phyloP scores from a whole-genome alignment of 805 yeast genomes.

The Candida silvicultrix region DNA sequence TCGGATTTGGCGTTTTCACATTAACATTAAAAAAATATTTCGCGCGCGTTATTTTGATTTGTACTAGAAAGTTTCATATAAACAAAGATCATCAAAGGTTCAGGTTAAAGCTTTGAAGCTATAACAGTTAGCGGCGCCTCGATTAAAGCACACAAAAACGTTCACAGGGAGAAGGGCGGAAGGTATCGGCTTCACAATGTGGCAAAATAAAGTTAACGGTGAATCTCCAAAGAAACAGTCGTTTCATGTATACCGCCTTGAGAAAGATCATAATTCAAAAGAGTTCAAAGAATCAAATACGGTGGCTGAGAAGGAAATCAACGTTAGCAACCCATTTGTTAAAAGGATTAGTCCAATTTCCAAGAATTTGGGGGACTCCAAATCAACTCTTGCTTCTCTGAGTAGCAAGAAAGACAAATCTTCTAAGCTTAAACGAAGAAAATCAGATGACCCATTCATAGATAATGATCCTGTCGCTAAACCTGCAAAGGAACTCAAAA shows the following conservation, averaged over 20 bases:
- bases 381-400: not conserved
- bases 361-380: not conserved
- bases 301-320: not conserved
- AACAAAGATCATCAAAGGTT: not conserved
- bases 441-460: constrained; percentile 13
- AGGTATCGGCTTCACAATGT: not conserved
- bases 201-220: not conserved
- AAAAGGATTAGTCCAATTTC: not conserved
- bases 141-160: too few species aligned
- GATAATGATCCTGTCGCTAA: constrained; percentile 7
- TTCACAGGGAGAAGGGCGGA: too few species aligned
- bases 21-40: too few species aligned
- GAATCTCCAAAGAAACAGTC: not conserved
- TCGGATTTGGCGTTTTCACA: not conserved
- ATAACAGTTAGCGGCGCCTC: too few species aligned
- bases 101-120: too few species aligned
- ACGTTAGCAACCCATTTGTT: not conserved
- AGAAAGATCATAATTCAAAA: not conserved
- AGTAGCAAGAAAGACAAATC: not conserved
- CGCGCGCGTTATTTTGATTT: not conserved
- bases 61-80: not conserved
- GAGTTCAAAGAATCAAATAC: not conserved
- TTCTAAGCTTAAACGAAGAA: not conserved
- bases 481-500: constrained; percentile 8
- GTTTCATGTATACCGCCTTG: not conserved